Base-by-base conservation (phyloP, 2,329 filamentous ascomycete species). In the Neobulgaria alba region DNA sequence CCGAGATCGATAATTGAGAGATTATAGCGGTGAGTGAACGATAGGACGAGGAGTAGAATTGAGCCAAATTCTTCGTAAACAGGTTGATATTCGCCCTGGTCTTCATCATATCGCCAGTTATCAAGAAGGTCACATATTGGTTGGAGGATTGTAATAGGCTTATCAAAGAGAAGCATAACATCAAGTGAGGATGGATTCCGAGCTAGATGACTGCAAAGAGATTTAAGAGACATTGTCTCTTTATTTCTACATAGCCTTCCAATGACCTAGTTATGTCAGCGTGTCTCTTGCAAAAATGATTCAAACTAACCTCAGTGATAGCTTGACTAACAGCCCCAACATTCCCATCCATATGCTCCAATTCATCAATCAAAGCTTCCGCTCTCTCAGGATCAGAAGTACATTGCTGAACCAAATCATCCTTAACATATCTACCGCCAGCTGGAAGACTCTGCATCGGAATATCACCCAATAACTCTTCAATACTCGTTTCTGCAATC, bases 331-430 rank as follows among this genome's bases (percentile, higher is more conserved):
- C 85, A 2, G 87, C 86, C 2, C 85, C 87, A 2, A 86, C 86
- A 60, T 95, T 95, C 1, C 90, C 90, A 55, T 94, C 86, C 73
- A 92, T 88, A 37, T 82, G 82, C 42, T 95, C 87, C 17, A 98
- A 69, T 54, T 94, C 87, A 29, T 79, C 75, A 30, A 95, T 77
- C 21, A 94, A 69, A 32, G 79, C 75, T 50, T 88, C 83, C 1
- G 85, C 77, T 48, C 80, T 77, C 46, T 87, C 83, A 1, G 80
- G 76, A 50, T 93, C 86, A 9, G 75, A 73, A 35, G 82, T 73
- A 48, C 88, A 95, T 56, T 92, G 81, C 36, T 78, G 72, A 0
- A 95, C 75, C 10, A 98, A 67, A 20, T 79, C 74, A 19, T 92
- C 84, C 60, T 90, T 92, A 34, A 75, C 71, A 52, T 87, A 87